Evolutionary conservation across 495 filamentous ascomycete species (phyloP), one percentile per base, ranked within the genome.

Genomic region (Cairneyella variabilis): DNA sequence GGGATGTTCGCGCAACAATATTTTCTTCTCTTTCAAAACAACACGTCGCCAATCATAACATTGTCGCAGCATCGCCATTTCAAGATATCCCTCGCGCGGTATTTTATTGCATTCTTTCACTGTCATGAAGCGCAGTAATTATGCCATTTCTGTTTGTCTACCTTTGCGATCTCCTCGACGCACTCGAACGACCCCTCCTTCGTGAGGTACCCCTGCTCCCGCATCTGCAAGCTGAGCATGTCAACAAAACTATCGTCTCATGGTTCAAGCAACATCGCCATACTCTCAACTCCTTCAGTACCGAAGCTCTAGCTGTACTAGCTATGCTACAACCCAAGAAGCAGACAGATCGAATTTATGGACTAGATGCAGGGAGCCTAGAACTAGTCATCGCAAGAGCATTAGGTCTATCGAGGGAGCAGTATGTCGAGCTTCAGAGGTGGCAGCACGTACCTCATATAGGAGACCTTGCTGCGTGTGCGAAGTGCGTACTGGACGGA

Each of bases 291-390:
- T 71, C 71, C 2, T 64, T 73, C 3, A 68, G 73, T 40, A 78
- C 79, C 2, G 72, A 83, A 56, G 68, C 65, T 28, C 67, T 78
- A 2, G 83, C 84, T 0, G 68, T 93, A 18, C 74, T 93, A 0
- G 89, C 85, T 3, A 80, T 83, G 23, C 70, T 95, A 12, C 77
- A 91, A 16, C 90, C 90, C 0, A 83, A 88, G 53, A 83, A 79
- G 59, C 74, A 89, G 49, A 77, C 76, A 0, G 90, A 95, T 63
- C 76, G 89, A 20, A 84, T 89, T 8, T 95, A 90, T 64, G 71
- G 69, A 51, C 68, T 93, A 0, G 77, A 87, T 54, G 74, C 77
- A 14, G 66, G 66, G 11, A 74, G 71, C 2, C 71, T 95, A 1
- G 78, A 83, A 30, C 74, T 73, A 23, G 73, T 85, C 16, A 75